Conservation (phyloP, 2,329 filamentous ascomycete species). For the Sarocladium strictum region DNA sequence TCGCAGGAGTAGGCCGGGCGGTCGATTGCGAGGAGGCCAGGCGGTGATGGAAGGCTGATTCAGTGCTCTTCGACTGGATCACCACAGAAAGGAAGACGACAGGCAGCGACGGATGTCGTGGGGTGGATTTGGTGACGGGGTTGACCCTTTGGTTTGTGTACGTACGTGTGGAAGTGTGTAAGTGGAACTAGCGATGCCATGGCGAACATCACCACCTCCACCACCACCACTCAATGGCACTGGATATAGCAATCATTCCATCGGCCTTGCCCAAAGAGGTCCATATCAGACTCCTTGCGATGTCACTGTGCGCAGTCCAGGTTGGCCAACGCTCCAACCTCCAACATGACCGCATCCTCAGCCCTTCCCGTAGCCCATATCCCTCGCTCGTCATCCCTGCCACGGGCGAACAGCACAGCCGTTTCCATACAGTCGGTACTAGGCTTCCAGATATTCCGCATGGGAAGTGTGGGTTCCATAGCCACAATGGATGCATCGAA, state of each 20-base stretch:
- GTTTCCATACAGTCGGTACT: conserved; percentile 3
- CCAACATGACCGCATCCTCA: not conserved
- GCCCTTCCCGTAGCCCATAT: not conserved
- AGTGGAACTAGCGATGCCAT: not conserved
- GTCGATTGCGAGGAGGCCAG: conserved; percentile 4
- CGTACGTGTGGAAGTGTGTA: not conserved
- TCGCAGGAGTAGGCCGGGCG: not conserved
- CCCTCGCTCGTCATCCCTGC: not conserved
- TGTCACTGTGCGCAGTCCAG: too few species aligned
- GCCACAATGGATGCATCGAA: not conserved
- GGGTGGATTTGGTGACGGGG: not conserved
- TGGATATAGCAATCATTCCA: too few species aligned
- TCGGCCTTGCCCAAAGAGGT: too few species aligned
- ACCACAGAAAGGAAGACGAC: not conserved
- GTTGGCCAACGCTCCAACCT: too few species aligned
- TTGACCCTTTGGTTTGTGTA: too few species aligned
- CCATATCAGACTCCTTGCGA: too few species aligned
- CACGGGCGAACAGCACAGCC: not conserved
- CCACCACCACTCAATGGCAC: too few species aligned
- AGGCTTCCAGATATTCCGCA: not conserved
- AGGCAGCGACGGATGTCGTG: not conserved
- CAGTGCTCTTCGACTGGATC: too few species aligned
- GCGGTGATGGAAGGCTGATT: conserved; percentile 3
- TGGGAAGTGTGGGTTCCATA: not conserved
- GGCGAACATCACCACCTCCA: not conserved